Evolutionary conservation across 2,329 filamentous ascomycete genomes (phyloP).

Genomic region (Nectriaceae sp.): DNA sequence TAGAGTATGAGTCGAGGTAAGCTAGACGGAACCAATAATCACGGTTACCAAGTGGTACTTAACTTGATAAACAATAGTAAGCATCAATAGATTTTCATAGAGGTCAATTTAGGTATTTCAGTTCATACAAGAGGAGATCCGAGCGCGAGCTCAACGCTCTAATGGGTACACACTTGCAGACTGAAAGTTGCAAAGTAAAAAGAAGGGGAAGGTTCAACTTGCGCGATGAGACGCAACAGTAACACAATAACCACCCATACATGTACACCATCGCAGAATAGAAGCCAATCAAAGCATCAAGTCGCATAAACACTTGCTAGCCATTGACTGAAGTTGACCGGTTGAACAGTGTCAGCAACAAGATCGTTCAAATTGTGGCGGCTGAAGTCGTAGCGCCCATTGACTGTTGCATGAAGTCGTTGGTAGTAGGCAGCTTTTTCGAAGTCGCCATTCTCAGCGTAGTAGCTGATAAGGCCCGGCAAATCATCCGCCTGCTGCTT

Average conservation of each 20-base stretch:
- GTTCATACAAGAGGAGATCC: conserved; percentile 1
- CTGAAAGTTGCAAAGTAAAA: not conserved
- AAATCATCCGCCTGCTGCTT: conserved; percentile 43
- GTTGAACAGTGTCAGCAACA: conserved; percentile 43
- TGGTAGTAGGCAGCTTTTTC: conserved; percentile 56
- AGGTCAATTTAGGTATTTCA: not conserved
- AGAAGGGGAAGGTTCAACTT: not conserved
- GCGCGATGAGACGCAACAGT: not conserved
- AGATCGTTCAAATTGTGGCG: conserved; percentile 60
- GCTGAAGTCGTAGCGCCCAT: conserved; percentile 67
- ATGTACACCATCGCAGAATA: not conserved
- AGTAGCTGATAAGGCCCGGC: conserved; percentile 41
- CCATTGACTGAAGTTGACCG: conserved; percentile 57
- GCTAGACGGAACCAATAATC: too few relatives aligned
- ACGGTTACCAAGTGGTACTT: too few relatives aligned
- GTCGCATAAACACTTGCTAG: conserved; percentile 28
- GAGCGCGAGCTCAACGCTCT: conserved; percentile 14
- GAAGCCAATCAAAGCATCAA: not conserved
- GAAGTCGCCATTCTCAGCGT: conserved; percentile 49
- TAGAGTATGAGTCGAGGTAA: too few relatives aligned
- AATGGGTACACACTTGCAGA: conserved; percentile 1
- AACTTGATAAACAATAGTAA: too few relatives aligned
- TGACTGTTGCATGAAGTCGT: conserved; percentile 66
- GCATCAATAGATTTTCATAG: too few relatives aligned
- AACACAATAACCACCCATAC: too few relatives aligned